Percentiles rank a stretch among this genome's conserved stretches.
Conservation (phyloP, 257 asterid species). For the Penstemon barbatus region DNA sequence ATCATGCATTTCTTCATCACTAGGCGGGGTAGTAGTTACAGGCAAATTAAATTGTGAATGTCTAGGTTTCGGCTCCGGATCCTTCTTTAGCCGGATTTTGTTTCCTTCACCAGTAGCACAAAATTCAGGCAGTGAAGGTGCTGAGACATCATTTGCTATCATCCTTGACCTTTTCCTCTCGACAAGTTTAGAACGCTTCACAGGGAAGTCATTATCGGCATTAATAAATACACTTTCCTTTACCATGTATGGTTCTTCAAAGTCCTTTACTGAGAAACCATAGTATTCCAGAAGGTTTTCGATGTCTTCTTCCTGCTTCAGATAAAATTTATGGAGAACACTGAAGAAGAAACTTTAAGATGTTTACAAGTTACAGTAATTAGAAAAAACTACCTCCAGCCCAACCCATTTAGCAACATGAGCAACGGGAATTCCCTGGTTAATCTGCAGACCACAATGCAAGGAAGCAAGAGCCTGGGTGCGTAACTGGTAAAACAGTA, state of each 20-base stretch:
- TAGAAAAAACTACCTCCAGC: constrained; percentile 68
- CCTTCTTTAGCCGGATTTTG: constrained; percentile 35
- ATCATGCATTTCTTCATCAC: constrained; percentile 62
- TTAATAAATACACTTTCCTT: constrained; percentile 76
- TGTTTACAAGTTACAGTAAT: constrained; percentile 23
- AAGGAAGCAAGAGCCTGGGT: constrained; percentile 93
- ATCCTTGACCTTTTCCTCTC: constrained; percentile 64
- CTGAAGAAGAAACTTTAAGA: constrained; percentile 15
- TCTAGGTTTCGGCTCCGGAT: constrained; percentile 35
- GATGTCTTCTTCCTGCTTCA: constrained; percentile 78
- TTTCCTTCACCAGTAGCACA: constrained; percentile 35
- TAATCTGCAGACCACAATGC: constrained; percentile 84
- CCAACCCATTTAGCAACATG: constrained; percentile 90
- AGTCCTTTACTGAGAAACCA: constrained; percentile 81
- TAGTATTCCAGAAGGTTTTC: constrained; percentile 72
- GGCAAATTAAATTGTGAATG: constrained; percentile 33
- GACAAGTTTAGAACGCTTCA: constrained; percentile 83
- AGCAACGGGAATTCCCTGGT: constrained; percentile 87
- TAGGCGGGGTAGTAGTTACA: constrained; percentile 39
- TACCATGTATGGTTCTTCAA: constrained; percentile 95
- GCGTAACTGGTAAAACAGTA: constrained; percentile 65
- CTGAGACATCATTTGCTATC: constrained; percentile 61
- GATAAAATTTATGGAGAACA: neutral
- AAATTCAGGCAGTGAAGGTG: constrained; percentile 44
- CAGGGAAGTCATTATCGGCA: constrained; percentile 77